Base-by-base conservation (phyloP, 2,329 filamentous ascomycete genomes). In the Fusarium sp. region DNA sequence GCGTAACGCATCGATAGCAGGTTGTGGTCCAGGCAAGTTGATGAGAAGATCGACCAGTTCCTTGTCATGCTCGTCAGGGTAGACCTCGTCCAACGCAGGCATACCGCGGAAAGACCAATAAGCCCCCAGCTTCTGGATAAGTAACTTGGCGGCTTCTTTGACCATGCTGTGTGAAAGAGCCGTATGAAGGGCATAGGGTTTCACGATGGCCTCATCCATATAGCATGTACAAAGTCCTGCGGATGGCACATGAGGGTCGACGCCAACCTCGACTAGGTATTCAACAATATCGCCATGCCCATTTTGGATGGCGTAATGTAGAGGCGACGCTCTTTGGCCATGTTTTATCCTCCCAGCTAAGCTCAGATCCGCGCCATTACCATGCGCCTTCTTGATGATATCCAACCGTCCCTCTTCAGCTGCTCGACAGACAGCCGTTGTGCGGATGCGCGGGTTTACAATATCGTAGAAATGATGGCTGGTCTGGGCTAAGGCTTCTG, bases 261-360 rank as follows among this genome's bases (percentile, higher is more conserved):
- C 68, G 7, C 41, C 33, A 11, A 51, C 45, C 6, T 61, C 40
- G 13, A 66, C 46, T 25, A 71, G 35, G 13, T 52, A 71, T 17
- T 67, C 62, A 11, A 62, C 4, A n/a, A 65, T 45, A 13, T 52
- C 55, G 4, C 50, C 41, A 59, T 71, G 49, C 1, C 47, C 50
- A 15, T 71, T 37, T 20, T 56, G 23, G 5, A 67, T 64, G 7
- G 58, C 41, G 22, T 61, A 59, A 15, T 65, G 50, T 4, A 71
- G 49, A 32, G 53, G 58, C 4, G 50, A 55, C 2, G 37, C 65
- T 13, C 30, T 40, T 17, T 51, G 33, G 13, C 25, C 27, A 15
- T n/a, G 6, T 10, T 30, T 48, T 13, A 35, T 65, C 3, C 23
- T n/a, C 32, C 62, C 56, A 19, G 46, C 54, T 8, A 43, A 17